Evolutionary conservation across 202 grass and related monocot species (phyloP).

Genomic region (Sporobolus alterniflorus): DNA sequence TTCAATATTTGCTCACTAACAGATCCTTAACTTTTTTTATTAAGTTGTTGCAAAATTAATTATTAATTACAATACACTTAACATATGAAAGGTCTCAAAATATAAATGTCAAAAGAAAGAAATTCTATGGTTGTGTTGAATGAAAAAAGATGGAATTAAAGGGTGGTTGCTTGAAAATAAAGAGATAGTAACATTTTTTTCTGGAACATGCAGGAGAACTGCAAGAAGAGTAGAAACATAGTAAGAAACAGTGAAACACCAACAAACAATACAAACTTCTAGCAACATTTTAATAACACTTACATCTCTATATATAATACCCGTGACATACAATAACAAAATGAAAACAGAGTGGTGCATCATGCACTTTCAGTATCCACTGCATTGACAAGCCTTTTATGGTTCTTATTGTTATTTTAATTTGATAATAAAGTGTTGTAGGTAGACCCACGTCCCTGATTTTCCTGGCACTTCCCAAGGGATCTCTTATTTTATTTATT

Average conservation of each 20-base stretch:
- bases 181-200: not conserved
- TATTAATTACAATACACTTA: not conserved
- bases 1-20: not conserved
- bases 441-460: not conserved
- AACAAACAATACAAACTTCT: not conserved
- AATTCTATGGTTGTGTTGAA: not conserved
- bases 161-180: too few species aligned
- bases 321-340: not conserved
- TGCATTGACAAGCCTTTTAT: not conserved
- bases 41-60: not conserved
- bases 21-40: not conserved
- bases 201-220: not conserved
- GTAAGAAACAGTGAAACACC: too few species aligned
- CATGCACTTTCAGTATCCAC: slow-evolving; percentile 5
- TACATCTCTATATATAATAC: slow-evolving; percentile 2
- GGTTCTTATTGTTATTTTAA: not conserved
- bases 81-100: not conserved
- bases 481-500: not conserved
- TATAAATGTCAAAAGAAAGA: not conserved
- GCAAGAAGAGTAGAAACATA: not conserved
- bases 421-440: slow-evolving; percentile 3
- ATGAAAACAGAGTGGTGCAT: not conserved
- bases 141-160: too few species aligned
- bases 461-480: not conserved
- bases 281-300: not conserved